phyloP scores from a whole-genome alignment of 225 moss, liverwort and hornwort genomes.

The Anthoceros angustus region DNA sequence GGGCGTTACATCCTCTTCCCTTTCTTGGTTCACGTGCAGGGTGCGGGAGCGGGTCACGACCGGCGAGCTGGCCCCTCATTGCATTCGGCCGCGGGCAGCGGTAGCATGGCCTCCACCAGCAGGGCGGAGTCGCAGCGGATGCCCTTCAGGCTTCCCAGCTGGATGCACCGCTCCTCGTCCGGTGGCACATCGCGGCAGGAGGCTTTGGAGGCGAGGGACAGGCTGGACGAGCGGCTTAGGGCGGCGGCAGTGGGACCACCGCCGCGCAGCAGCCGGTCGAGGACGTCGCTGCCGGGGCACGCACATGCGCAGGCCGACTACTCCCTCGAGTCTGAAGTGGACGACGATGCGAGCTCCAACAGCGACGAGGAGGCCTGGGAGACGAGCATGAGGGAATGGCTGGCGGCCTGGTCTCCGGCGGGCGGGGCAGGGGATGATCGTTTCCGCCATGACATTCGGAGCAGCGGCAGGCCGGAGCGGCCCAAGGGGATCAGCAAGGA shows the following conservation, averaged over 20 bases:
- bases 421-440: constrained; percentile 14
- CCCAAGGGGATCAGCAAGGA: constrained; percentile 67
- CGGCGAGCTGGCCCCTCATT: not conserved
- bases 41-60: too few relatives aligned
- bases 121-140: not conserved
- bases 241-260: constrained; percentile 42
- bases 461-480: constrained; percentile 25
- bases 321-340: constrained; percentile 49
- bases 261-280: constrained; percentile 25
- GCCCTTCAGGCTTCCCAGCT: not conserved
- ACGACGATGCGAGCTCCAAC: constrained; percentile 70
- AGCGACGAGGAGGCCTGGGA: constrained; percentile 92
- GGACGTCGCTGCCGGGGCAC: constrained; percentile 10
- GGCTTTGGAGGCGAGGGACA: constrained; percentile 76
- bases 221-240: constrained; percentile 75
- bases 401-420: constrained; percentile 61
- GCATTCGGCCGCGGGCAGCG: not conserved
- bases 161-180: not conserved
- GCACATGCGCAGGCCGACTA: constrained; percentile 30
- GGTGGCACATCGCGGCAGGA: constrained; percentile 36
- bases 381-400: constrained; percentile 78
- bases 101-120: not conserved
- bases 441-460: constrained; percentile 17
- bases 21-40: too few relatives aligned
- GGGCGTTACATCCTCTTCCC: too few relatives aligned